phyloP scores from a whole-genome alignment of 139 green algal species.

The Ettlia oleoabundans region DNA sequence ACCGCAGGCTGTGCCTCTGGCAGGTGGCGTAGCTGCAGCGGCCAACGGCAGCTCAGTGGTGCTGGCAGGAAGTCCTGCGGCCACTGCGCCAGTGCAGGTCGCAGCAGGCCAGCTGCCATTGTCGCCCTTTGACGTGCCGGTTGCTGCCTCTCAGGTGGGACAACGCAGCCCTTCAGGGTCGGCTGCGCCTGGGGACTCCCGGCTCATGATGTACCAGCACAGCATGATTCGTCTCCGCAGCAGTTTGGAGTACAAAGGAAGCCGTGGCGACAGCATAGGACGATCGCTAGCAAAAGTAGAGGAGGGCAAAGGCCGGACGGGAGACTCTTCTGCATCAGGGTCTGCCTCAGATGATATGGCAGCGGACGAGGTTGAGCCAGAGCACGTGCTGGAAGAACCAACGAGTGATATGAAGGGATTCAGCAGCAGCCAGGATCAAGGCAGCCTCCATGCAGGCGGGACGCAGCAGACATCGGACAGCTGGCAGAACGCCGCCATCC shows the following conservation, averaged over 20 bases:
- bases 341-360: too few species aligned
- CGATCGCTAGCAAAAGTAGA: neutral
- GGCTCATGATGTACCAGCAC: conserved; percentile 14
- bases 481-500: neutral
- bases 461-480: neutral
- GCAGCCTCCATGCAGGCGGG: neutral
- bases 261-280: neutral
- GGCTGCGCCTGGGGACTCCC: neutral
- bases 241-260: neutral
- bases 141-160: neutral
- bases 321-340: neutral
- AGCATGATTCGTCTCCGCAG: conserved; percentile 23
- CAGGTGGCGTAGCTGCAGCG: too few species aligned
- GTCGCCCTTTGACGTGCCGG: neutral
- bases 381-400: neutral
- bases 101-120: neutral
- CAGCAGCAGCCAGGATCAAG: neutral
- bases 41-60: too few species aligned
- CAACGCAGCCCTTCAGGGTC: neutral
- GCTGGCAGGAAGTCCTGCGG: too few species aligned
- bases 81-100: too few species aligned
- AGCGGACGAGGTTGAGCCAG: neutral
- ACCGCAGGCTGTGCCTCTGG: too few species aligned
- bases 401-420: too few species aligned
- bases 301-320: neutral